phyloP scores from a whole-genome alignment of 495 filamentous ascomycete species.

The Endocarpon pusillum region DNA sequence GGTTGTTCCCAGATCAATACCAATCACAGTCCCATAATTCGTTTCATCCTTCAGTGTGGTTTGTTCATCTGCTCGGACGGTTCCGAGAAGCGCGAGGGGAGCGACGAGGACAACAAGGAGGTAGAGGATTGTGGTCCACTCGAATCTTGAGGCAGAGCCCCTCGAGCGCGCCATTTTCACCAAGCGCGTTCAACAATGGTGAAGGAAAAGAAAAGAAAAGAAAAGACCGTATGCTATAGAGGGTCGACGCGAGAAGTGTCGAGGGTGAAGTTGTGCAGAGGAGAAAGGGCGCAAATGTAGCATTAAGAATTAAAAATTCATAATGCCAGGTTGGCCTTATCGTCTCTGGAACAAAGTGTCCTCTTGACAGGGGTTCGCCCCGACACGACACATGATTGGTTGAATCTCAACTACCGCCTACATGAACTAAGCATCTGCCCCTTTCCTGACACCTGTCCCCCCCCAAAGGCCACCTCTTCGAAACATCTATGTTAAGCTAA shows the following conservation, averaged over 20 bases:
- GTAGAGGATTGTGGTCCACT: constrained; percentile 66
- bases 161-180: constrained; percentile 30
- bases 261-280: constrained; percentile 7
- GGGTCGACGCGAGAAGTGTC: constrained; percentile 9
- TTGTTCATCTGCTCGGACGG: constrained; percentile 55
- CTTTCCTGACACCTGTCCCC: no score
- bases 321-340: no score
- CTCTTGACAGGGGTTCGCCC: no score
- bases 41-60: constrained; percentile 34
- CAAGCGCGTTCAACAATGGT: constrained; percentile 7
- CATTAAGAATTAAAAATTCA: no score
- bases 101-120: constrained; percentile 65
- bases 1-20: constrained; percentile 97
- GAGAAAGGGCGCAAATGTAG: constrained; percentile 8
- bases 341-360: no score
- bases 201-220: constrained; percentile 5
- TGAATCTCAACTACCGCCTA: no score
- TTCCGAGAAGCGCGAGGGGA: constrained; percentile 56
- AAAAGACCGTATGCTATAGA: constrained; percentile 1
- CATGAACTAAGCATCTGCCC: no score
- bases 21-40: constrained; percentile 77
- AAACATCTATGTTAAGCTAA: no score
- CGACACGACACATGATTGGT: no score
- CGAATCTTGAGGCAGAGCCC: constrained; percentile 30
- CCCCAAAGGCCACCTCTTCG: no score